Evolutionary conservation across 768 basidiomycete species (phyloP).

Genomic region (Auriscalpium orientale): DNA sequence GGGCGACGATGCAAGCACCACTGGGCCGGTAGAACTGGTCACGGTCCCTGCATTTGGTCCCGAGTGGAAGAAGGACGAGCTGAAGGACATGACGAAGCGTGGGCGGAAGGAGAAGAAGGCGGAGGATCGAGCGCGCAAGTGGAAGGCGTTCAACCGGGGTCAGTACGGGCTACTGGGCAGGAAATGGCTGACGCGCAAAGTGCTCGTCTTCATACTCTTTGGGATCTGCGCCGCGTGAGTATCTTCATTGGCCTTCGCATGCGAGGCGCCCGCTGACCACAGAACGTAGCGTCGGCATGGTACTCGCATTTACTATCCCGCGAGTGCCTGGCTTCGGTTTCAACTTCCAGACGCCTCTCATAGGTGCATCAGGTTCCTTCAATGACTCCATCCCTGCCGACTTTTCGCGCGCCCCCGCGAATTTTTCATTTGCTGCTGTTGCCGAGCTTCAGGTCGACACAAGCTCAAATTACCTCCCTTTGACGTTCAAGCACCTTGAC

Average conservation of each 20-base stretch:
- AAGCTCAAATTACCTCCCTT: constrained; percentile 63
- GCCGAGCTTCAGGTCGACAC: constrained; percentile 77
- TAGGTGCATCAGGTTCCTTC: constrained; percentile 50
- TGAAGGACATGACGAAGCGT: constrained; percentile 68
- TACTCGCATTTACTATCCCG: constrained; percentile 76
- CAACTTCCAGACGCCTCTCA: constrained; percentile 49
- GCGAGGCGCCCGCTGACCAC: neutral
- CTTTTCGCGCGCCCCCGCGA: constrained; percentile 76
- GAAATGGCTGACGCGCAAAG: constrained; percentile 62
- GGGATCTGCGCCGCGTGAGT: constrained; percentile 50
- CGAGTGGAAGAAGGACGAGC: constrained; percentile 80
- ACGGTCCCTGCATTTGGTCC: constrained; percentile 88
- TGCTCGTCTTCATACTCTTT: constrained; percentile 64
- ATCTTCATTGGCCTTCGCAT: neutral
- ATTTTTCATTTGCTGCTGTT: constrained; percentile 81
- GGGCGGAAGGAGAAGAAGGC: constrained; percentile 57
- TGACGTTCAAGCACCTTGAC: constrained; percentile 60
- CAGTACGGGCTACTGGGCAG: constrained; percentile 73
- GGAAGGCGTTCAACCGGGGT: constrained; percentile 73
- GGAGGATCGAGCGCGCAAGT: constrained; percentile 47
- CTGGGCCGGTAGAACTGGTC: constrained; percentile 71
- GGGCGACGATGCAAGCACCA: constrained; percentile 26
- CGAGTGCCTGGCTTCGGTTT: constrained; percentile 71
- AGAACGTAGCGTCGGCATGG: constrained; percentile 46
- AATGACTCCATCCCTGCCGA: constrained; percentile 45